Conservation (phyloP, 768 basidiomycete genomes). For the button mushroom (Agaricus bisporus) region DNA sequence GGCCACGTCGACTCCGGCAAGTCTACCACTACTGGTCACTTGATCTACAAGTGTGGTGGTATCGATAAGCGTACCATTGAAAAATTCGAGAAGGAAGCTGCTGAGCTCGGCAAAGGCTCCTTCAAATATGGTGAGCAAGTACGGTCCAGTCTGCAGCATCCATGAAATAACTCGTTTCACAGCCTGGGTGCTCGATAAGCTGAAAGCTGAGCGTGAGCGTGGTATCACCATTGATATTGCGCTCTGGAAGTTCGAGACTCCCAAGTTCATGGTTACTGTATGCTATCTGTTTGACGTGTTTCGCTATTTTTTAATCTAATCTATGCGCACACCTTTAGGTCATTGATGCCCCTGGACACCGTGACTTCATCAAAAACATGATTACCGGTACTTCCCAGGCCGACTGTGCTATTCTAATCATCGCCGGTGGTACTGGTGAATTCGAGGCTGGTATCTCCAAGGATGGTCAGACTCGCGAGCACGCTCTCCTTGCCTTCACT, state of each 20-base stretch:
- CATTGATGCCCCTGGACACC: constrained; percentile 99
- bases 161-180: constrained; percentile 20
- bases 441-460: constrained; percentile 99
- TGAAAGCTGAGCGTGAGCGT: constrained; percentile 99
- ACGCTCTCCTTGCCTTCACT: constrained; percentile 99
- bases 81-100: constrained; percentile 99
- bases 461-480: constrained; percentile 99
- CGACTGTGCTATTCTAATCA: constrained; percentile 99
- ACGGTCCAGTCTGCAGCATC: constrained; percentile 6
- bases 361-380: constrained; percentile 99
- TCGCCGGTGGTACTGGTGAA: constrained; percentile 98
- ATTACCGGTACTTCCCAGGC: constrained; percentile 99
- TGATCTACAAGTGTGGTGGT: constrained; percentile 99
- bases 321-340: constrained; percentile 44
- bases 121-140: constrained; percentile 87
- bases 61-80: constrained; percentile 99
- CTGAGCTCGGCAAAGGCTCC: constrained; percentile 99
- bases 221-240: constrained; percentile 99
- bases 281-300: constrained; percentile 24
- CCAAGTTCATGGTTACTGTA: constrained; percentile 91
- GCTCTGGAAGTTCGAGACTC: constrained; percentile 99
- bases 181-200: constrained; percentile 99
- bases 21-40: constrained; percentile 99
- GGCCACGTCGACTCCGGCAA: constrained; percentile 99
- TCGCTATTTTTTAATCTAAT: constrained; percentile 16